Evolutionary conservation across 2,329 filamentous ascomycete genomes (phyloP), one percentile per base, ranked within the genome.

Genomic region (Arthrobotrys sinensis): DNA sequence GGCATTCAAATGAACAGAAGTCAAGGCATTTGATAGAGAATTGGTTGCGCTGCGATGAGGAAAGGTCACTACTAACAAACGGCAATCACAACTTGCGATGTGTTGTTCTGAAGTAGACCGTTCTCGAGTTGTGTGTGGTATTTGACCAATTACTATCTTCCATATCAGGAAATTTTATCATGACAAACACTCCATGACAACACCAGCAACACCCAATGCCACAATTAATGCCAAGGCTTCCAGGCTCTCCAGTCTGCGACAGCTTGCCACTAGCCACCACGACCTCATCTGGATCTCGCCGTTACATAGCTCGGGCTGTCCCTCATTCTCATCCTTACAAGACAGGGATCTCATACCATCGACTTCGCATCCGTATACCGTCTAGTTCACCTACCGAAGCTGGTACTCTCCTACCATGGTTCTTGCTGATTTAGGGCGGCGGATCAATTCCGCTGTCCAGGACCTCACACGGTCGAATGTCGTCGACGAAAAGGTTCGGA

Each of bases 381-480:
- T 36, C 16, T 36, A 32, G 5, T 40, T 40, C 50, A 43, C n/a
- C 5, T 43, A 24, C 34, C n/a, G 36, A 60, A 24, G 36, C 28
- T 34, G 55, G n/a, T 10, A 19, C 36, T 16, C 21, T 40, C 55
- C 21, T 50, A 46, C 66, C 36, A 99, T 99, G 96, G 96, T 99
- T 89, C 92, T 99, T 84, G 94, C 97, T 90, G 96, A 99, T 89
- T 90, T 99, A 77, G 96, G 96, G 82, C 94, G 95, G 88, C 96
- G 96, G 87, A 98, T 99, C 85, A 98, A 97, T 87, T 90, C 93
- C 88, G 96, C 96, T 83, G 93, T 99, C 86, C 92, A 91, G 80
- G 95, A 97, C 86, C 89, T 98, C 83, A 97, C 95, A 77, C 89
- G 95, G 83, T 93, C 96, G 75, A 92, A 91, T 81, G 97, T 97